phyloP scores from a whole-genome alignment of 495 filamentous ascomycete genomes.

The Sordaria brevicollis region DNA sequence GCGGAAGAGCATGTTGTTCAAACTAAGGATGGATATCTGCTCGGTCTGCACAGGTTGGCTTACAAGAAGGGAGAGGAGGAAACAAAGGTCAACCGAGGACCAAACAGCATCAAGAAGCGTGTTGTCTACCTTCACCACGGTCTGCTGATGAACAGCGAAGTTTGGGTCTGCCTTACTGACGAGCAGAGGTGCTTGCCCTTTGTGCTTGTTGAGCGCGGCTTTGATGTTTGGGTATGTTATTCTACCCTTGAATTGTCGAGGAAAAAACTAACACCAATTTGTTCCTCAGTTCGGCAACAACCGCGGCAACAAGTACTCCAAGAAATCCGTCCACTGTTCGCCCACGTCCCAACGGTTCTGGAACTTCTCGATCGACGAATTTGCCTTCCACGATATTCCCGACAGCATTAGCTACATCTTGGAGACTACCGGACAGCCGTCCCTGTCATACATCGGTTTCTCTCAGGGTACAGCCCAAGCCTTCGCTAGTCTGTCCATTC shows the following conservation, averaged over 20 bases:
- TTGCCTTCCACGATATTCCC: conserved; percentile 95
- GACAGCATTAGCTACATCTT: conserved; percentile 90
- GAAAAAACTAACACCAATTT: background rate
- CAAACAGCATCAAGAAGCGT: conserved; percentile 62
- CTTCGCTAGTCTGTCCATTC: conserved; percentile 88
- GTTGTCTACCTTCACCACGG: conserved; percentile 96
- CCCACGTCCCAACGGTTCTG: conserved; percentile 74
- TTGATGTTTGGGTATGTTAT: conserved; percentile 81
- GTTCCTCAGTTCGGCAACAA: conserved; percentile 73
- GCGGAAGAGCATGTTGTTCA: conserved; percentile 95
- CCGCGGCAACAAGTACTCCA: conserved; percentile 96
- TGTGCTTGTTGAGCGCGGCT: conserved; percentile 79
- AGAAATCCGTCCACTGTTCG: conserved; percentile 69
- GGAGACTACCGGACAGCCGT: conserved; percentile 66
- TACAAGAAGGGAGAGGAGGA: conserved; percentile 74
- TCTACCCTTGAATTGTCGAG: background rate
- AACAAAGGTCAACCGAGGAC: conserved; percentile 59
- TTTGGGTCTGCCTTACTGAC: conserved; percentile 91
- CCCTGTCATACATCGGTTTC: conserved; percentile 94
- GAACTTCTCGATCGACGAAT: conserved; percentile 97
- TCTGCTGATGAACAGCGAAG: conserved; percentile 96
- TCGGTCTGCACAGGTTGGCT: conserved; percentile 79
- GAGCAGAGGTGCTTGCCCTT: conserved; percentile 80
- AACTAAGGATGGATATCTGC: conserved; percentile 85
- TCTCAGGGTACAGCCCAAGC: conserved; percentile 95